Conservation (phyloP, 2,329 filamentous ascomycete genomes). For the Hymenoscyphus albidus region DNA sequence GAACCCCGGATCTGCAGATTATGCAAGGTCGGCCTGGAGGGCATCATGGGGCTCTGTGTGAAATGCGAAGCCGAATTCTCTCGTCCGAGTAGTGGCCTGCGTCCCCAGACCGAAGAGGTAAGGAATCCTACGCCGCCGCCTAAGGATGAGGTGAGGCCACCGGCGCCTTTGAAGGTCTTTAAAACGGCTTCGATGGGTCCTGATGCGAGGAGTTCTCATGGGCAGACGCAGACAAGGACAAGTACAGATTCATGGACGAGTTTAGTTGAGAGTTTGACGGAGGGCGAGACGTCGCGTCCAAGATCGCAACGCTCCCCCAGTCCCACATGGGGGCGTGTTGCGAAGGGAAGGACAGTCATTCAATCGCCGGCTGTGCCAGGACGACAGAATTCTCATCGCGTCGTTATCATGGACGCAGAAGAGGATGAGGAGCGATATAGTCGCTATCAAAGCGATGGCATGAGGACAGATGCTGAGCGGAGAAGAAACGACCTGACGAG, state of each 20-base stretch:
- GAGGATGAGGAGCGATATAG: constrained; percentile 2
- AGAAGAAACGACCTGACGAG: constrained; percentile 4
- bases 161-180: not conserved
- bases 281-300: not conserved
- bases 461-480: constrained; percentile 7
- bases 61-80: constrained; percentile 17
- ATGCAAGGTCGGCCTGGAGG: constrained; percentile 5
- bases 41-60: constrained; percentile 9
- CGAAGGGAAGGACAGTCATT: not conserved
- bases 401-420: constrained; percentile 7
- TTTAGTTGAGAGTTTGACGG: not conserved
- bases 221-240: not conserved
- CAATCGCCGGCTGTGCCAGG: not conserved
- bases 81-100: not conserved
- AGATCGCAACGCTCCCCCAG: not conserved
- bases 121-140: constrained; percentile 19
- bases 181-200: not conserved
- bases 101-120: not conserved
- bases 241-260: not conserved
- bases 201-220: not conserved
- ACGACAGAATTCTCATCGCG: constrained; percentile 5
- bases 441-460: not conserved
- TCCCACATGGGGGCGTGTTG: not conserved
- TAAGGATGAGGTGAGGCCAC: constrained; percentile 9
- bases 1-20: constrained; percentile 11